phyloP scores from a whole-genome alignment of 192 early-diverging fungal genomes.

The Backusella morwellensis region DNA sequence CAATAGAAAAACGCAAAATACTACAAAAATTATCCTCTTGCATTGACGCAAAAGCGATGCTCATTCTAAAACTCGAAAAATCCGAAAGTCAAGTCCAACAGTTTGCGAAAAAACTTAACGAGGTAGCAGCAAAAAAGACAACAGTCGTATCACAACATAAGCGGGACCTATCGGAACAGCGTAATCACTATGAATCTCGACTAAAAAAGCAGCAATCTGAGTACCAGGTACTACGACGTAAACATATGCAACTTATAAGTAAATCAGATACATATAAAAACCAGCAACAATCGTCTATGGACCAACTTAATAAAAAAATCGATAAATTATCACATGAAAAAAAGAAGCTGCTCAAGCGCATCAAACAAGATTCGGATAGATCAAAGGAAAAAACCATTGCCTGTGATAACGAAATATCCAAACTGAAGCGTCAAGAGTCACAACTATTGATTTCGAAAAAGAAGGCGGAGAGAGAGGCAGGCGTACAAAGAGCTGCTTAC shows the following conservation, averaged over 20 bases:
- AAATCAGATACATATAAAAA: conserved; percentile 2
- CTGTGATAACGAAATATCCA: conserved; percentile 11
- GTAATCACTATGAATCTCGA: conserved; percentile 13
- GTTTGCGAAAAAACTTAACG: conserved; percentile 2
- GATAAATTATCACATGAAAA: conserved; percentile 25
- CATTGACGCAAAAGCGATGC: not conserved
- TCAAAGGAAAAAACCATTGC: conserved; percentile 5
- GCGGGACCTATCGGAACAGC: conserved; percentile 1
- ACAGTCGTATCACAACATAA: conserved; percentile 9
- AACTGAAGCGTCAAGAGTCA: conserved; percentile 11
- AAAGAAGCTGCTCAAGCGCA: conserved; percentile 20
- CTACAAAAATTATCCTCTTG: not conserved
- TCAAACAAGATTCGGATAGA: conserved; percentile 29
- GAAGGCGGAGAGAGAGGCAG: conserved; percentile 7
- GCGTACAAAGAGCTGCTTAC: not conserved
- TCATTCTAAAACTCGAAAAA: conserved; percentile 8
- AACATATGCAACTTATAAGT: conserved; percentile 19
- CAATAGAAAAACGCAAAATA: not conserved
- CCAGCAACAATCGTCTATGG: conserved; percentile 10
- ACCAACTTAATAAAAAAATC: conserved; percentile 5
- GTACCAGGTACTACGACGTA: conserved; percentile 13
- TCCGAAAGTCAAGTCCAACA: not conserved
- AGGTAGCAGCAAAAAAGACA: not conserved
- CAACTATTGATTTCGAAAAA: conserved; percentile 7
- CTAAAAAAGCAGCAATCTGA: conserved; percentile 16